phyloP scores from a whole-genome alignment of 305 asterid genomes.

The Caryopteris hybrid region DNA sequence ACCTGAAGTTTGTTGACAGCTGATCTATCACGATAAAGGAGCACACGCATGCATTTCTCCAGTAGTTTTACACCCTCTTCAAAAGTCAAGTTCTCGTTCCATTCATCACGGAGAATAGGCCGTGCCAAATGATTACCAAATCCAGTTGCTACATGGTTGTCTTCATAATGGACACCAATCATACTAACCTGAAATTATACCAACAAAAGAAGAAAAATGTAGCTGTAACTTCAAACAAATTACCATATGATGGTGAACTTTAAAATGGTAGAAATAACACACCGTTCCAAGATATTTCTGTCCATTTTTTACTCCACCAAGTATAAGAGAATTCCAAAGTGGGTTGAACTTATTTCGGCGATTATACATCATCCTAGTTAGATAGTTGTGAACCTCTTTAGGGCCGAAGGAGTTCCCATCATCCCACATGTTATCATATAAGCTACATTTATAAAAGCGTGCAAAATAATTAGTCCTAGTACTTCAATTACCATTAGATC shows the following conservation, averaged over 20 bases:
- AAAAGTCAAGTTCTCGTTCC: conserved; percentile 79
- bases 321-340: conserved; percentile 85
- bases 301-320: conserved; percentile 92
- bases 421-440: conserved; percentile 92
- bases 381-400: conserved; percentile 86
- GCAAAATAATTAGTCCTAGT: conserved; percentile 18
- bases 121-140: conserved; percentile 92
- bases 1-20: conserved; percentile 98
- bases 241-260: background rate
- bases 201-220: background rate
- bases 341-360: conserved; percentile 96
- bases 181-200: conserved; percentile 62
- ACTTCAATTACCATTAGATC: background rate
- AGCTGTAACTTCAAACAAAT: conserved; percentile 10
- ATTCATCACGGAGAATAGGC: conserved; percentile 87
- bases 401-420: conserved; percentile 97
- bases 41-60: conserved; percentile 98
- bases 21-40: conserved; percentile 89
- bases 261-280: conserved; percentile 13
- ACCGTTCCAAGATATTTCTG: conserved; percentile 93
- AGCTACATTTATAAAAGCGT: conserved; percentile 42
- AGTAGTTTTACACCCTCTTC: conserved; percentile 85
- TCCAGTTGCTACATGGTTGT: conserved; percentile 86
- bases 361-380: conserved; percentile 81
- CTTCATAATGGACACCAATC: conserved; percentile 95